Conservation (phyloP, 1,139 yeast genomes). For the Candida sp. region DNA sequence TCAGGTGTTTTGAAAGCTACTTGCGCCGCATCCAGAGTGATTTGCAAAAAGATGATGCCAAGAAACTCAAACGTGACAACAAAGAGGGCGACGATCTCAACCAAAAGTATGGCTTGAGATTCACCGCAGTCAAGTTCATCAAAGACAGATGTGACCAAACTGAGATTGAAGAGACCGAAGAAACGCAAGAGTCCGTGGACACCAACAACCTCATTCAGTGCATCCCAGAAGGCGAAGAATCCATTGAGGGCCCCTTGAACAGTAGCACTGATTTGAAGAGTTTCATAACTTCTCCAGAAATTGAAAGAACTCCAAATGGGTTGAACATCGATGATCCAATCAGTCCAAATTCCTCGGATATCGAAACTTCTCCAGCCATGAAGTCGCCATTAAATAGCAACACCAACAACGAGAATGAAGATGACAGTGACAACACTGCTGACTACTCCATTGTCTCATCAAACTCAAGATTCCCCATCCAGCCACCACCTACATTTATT, state of each 20-base stretch:
- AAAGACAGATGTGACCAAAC: conserved; percentile 44
- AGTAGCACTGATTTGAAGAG: conserved; percentile 14
- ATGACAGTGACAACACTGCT: conserved; percentile 6
- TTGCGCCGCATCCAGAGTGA: conserved; percentile 28
- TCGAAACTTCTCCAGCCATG: conserved; percentile 10
- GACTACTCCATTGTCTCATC: conserved; percentile 13
- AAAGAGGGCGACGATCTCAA: conserved; percentile 9
- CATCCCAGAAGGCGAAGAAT: conserved; percentile 11
- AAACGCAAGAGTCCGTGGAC: background rate
- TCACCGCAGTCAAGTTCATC: conserved; percentile 25
- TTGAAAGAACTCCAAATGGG: conserved; percentile 5
- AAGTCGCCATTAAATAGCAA: conserved; percentile 10
- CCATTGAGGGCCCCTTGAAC: conserved; percentile 13
- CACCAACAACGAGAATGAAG: background rate
- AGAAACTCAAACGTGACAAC: conserved; percentile 12
- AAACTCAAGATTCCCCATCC: conserved; percentile 6
- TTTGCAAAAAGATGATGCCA: conserved; percentile 20
- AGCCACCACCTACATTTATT: conserved; percentile 2
- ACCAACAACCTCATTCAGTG: conserved; percentile 5
- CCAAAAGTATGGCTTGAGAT: conserved; percentile 18
- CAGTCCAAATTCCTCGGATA: conserved; percentile 17
- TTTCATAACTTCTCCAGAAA: conserved; percentile 12
- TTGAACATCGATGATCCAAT: conserved; percentile 15
- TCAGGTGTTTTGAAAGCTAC: conserved; percentile 39
- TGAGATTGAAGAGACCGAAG: conserved; percentile 11